Evolutionary conservation across 495 filamentous ascomycete species (phyloP), one percentile per base, ranked within the genome.

Genomic region (Hyaloscypha variabilis): DNA sequence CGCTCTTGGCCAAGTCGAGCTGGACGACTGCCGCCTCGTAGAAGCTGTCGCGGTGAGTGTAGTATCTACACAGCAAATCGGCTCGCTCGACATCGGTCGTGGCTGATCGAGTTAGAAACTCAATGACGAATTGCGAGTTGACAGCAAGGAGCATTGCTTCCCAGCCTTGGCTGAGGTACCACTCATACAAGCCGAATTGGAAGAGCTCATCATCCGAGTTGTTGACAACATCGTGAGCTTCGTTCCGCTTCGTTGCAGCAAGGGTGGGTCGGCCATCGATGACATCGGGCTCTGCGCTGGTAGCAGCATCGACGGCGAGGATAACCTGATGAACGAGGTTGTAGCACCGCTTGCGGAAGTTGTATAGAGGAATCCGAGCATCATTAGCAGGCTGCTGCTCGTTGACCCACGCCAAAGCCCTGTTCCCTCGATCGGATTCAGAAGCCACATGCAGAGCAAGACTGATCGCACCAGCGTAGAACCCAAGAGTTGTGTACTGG

Each of bases 391-490:
- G 77, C 69, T 87, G 82, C 77, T 83, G 77, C 65, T 82, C 76
- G 67, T 80, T 81, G 52, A 83, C 68, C 79, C 94, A 98, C 3
- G 85, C 82, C 51, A 93, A 71, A 0, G 94, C 94, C 60, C 86
- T 78, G 71, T 96, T 96, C 23, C 91, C 92, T 56, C 92, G 87
- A 75, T 99, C 95, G 59, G 82, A 86, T 72, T 93, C 88, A 36
- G 83, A 79, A 23, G 95, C 94, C 17, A 96, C 93, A 21, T 82
- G 84, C 23, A 98, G 80, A 62, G 89, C 91, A 29, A 99, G 80
- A 74, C 91, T 89, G 63, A 99, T 96, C n/a, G 95, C 94, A 24
- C 94, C 94, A 53, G 93, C 94, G 75, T 93, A 98, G 78, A 97
- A 99, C 69, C 91, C 84, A 71, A 97, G 84, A 10, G 73, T 67